Conservation (phyloP, 257 asterid genomes). For the Solanum neorickii region DNA sequence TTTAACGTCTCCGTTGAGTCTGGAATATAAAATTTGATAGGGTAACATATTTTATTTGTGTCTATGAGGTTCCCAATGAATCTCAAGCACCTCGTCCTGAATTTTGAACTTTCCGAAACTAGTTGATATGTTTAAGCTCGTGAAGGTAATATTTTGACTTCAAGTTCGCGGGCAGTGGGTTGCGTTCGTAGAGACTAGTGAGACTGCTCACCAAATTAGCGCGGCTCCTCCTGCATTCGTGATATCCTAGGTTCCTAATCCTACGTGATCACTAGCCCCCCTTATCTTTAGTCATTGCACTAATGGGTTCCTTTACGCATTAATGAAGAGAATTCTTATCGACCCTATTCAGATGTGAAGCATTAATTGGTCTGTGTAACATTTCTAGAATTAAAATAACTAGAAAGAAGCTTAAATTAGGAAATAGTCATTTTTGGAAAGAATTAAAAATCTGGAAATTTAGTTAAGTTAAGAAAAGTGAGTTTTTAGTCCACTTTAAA, state of each 20-base stretch:
- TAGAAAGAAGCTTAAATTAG: no score
- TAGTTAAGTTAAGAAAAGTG: no score
- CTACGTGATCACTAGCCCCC: no score
- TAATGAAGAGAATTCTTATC: background rate
- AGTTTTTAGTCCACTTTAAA: no score
- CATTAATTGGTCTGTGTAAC: background rate
- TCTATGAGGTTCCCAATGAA: background rate
- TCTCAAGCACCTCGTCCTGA: background rate
- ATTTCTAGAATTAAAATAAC: no score
- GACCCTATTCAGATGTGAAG: no score
- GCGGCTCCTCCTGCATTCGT: background rate
- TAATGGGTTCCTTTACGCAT: background rate
- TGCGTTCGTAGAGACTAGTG: background rate
- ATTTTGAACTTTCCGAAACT: background rate
- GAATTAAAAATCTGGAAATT: no score
- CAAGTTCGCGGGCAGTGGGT: background rate
- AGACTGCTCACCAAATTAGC: accelerated
- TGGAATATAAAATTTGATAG: no score
- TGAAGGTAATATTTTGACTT: background rate
- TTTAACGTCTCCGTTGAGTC: no score
- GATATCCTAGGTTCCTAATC: no score
- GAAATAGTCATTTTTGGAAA: no score
- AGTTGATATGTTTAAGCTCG: background rate
- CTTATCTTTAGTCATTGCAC: background rate
- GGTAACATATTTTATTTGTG: background rate